Evolutionary conservation across 2,329 filamentous ascomycete species (phyloP).

Genomic region (Lachnellula cervina): DNA sequence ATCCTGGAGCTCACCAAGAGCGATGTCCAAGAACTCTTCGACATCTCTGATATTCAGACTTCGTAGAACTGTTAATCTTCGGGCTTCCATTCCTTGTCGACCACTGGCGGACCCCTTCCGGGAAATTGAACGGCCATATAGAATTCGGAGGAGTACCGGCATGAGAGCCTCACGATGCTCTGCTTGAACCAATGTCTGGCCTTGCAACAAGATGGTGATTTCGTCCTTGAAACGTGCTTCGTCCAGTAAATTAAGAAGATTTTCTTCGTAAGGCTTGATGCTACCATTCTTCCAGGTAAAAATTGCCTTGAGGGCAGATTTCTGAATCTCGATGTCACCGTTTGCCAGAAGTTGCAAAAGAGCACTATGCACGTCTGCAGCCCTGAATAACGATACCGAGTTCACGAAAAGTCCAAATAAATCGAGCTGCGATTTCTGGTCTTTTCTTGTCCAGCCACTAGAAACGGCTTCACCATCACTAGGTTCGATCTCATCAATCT

Average conservation of each 20-base stretch:
- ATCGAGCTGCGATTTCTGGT: conserved; percentile 76
- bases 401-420: conserved; percentile 85
- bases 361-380: conserved; percentile 69
- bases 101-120: conserved; percentile 73
- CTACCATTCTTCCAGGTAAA: conserved; percentile 82
- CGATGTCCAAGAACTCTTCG: conserved; percentile 76
- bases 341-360: conserved; percentile 75
- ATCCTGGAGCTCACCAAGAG: conserved; percentile 64
- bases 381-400: conserved; percentile 75
- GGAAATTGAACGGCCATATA: conserved; percentile 86
- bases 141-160: conserved; percentile 77
- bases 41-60: conserved; percentile 71
- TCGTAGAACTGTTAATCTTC: conserved; percentile 74
- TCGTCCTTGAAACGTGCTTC: conserved; percentile 91
- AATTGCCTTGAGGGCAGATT: conserved; percentile 75
- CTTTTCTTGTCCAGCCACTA: conserved; percentile 66
- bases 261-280: conserved; percentile 75
- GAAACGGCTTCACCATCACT: conserved; percentile 24
- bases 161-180: conserved; percentile 71
- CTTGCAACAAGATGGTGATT: conserved; percentile 79
- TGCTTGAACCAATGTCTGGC: conserved; percentile 65
- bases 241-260: conserved; percentile 80
- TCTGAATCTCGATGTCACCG: conserved; percentile 87
- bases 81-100: conserved; percentile 74
- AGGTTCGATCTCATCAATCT: conserved; percentile 32